Evolutionary conservation across 768 basidiomycete genomes (phyloP).

Genomic region (Candolleomyces efflorescens): DNA sequence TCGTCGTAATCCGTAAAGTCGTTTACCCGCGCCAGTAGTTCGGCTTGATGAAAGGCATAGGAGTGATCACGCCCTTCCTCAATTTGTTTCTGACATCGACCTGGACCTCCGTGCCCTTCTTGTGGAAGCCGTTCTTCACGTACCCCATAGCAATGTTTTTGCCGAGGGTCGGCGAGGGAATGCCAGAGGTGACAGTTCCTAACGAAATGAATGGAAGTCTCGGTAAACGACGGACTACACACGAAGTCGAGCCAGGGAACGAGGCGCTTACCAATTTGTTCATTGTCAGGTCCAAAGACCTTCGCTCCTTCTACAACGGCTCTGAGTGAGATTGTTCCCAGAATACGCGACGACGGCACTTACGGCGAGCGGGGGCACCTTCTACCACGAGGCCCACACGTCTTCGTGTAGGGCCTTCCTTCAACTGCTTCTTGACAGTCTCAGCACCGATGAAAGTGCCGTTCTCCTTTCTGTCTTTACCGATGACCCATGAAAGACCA

Average conservation of each 20-base stretch:
- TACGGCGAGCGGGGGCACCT: slow-evolving; percentile 83
- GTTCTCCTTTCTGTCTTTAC: slow-evolving; percentile 78
- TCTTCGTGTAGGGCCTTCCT: slow-evolving; percentile 70
- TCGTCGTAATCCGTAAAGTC: too few species aligned
- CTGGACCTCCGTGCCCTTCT: slow-evolving; percentile 81
- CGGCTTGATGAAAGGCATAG: slow-evolving; percentile 86
- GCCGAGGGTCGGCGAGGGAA: slow-evolving; percentile 85
- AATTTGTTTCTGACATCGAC: slow-evolving; percentile 84
- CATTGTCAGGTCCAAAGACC: slow-evolving; percentile 53
- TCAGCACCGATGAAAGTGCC: slow-evolving; percentile 80
- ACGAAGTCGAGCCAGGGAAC: not conserved
- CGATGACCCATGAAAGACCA: slow-evolving; percentile 89
- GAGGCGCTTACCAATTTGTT: slow-evolving; percentile 53
- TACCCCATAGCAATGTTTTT: slow-evolving; percentile 98
- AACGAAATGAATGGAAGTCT: slow-evolving; percentile 1
- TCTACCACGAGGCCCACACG: slow-evolving; percentile 82
- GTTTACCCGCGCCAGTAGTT: slow-evolving; percentile 70
- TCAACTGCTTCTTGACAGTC: slow-evolving; percentile 68
- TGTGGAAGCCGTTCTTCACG: slow-evolving; percentile 75
- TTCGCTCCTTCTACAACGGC: slow-evolving; percentile 64
- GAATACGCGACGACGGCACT: slow-evolving; percentile 22
- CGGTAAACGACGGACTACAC: not conserved
- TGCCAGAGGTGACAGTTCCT: slow-evolving; percentile 89
- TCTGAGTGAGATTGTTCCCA: not conserved
- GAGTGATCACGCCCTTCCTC: slow-evolving; percentile 66